Evolutionary conservation across 1,284 basidiomycete genomes (phyloP), one percentile per base, ranked within the genome.

Genomic region (Apiotrichum montevideense): DNA sequence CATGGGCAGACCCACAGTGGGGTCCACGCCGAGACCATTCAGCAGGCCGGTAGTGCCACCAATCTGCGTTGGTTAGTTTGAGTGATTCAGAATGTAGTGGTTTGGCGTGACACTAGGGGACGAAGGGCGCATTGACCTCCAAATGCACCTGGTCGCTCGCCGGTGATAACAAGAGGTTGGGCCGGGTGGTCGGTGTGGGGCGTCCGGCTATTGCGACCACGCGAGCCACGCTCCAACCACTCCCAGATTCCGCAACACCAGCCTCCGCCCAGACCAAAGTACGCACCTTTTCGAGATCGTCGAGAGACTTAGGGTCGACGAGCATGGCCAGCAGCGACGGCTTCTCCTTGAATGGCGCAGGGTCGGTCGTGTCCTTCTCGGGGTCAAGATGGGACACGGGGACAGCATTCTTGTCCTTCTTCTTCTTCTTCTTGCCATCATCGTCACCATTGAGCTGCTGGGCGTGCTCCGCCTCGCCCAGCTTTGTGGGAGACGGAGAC

Each of bases 281-380:
- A 33, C 93, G 93, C 51, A 96, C 80, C 13, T 78, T 77, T 41
- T 81, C 79, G 15, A 98, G 81, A 39, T 81, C 75, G 2, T 86
- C 81, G 8, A 94, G 67, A 50, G 72, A 77, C 58, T 78, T 78
- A 34, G 93, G 92, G 73, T 98, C 94, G 49, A 98, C 84, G 49
- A 98, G 83, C 60, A 85, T 83, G 21, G 92, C 92, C 5, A 98
- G 84, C 54, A 82, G 79, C 59, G 83, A 84, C 0, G 94, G 90
- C 56, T 83, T 85, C 68, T 87, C 84, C 9, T 69, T 66, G 71
- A 89, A 91, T 0, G 89, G 87, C 0, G 82, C 74, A 0, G 86
- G 84, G 71, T 93, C 83, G 44, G 82, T 79, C n/a, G 79, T 78
- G 43, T 82, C 81, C 63, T 87, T 86, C 15, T 72, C 66, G 1